Base-by-base conservation (phyloP, 768 basidiomycete species). In the Crucibulum laeve region DNA sequence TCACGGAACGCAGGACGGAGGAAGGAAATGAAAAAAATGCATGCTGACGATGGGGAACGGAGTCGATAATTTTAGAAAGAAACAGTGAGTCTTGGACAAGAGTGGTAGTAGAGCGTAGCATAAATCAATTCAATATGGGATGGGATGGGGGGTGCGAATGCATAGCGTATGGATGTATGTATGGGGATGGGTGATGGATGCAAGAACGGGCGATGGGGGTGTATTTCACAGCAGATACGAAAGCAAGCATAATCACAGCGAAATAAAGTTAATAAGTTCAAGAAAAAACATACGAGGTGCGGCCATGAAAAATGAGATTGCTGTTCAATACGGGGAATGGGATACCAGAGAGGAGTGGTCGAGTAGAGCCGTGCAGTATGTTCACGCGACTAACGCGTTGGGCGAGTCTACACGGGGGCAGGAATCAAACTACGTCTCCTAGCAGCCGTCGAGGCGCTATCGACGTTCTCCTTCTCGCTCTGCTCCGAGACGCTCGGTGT, bases 381-480 rank as follows among this genome's bases (percentile, higher is more conserved):
- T n/a, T n/a, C n/a, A n/a, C 28, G 11, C 28, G 28, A 32, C 28
- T 11, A 11, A 4, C 11, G 15, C 15, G 11, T 32, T 11, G 28
- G 15, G 15, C 11, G 15, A 32, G 28, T 10, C 15, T 32, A 32
- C 11, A 32, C 60, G 42, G 62, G 60, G n/a, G 53, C 52, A 21
- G 68, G 62, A 46, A 69, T 51, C 55, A 59, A 15, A 41, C 53
- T 67, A 44, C 62, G 61, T 48, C 61, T 57, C 46, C 55, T 59
- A 5, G 57, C 47, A 23, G 48, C 32, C 26, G 47, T 50, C 33
- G 55, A 50, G 25, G 37, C 48, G 14, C 47, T 53, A 38, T 67
- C 65, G 43, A 76, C 56, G 49, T 84, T 84, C 63, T 82, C 80
- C 62, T 82, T 84, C 55, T 82, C 80, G 42, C 75, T 72, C 25